Conservation (phyloP, 495 filamentous ascomycete species). For the Neurospora tetraspora region DNA sequence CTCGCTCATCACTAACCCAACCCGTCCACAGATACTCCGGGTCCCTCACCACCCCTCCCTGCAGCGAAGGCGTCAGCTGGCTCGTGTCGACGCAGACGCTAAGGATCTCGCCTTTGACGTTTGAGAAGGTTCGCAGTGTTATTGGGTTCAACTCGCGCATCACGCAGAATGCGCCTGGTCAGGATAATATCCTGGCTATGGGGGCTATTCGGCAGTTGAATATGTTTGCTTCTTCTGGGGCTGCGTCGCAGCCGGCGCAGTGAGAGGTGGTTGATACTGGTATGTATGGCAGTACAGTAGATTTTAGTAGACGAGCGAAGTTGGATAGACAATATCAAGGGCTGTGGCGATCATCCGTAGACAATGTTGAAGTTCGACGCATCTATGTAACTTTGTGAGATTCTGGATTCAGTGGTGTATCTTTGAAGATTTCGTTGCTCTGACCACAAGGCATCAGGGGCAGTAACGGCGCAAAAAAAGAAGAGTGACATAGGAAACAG, state of each 20-base stretch:
- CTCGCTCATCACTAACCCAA: neutral
- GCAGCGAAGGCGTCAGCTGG: slow-evolving; percentile 51
- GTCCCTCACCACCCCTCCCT: slow-evolving; percentile 61
- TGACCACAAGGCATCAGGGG: neutral
- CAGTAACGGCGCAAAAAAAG: neutral
- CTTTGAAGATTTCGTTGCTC: neutral
- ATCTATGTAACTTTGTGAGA: neutral
- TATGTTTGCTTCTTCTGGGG: neutral
- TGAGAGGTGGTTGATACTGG: neutral
- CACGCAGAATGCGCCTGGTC: slow-evolving; percentile 47
- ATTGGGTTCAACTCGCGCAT: slow-evolving; percentile 57
- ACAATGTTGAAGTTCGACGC: neutral
- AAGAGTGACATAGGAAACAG: neutral
- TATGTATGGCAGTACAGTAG: neutral
- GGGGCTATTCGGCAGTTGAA: neutral
- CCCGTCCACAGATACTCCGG: slow-evolving; percentile 48
- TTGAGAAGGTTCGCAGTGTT: slow-evolving; percentile 44
- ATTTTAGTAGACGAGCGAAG: neutral
- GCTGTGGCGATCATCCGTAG: neutral
- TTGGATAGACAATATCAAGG: neutral
- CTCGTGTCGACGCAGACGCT: slow-evolving; percentile 45
- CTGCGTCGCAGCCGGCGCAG: neutral
- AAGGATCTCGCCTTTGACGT: slow-evolving; percentile 41
- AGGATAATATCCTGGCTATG: slow-evolving; percentile 39
- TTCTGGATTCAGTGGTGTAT: neutral